These are phyloP conservation scores for Lactarius hatsudake DNA, from an alignment of 768 basidiomycete species.

Conservation along the genomic window DNA sequence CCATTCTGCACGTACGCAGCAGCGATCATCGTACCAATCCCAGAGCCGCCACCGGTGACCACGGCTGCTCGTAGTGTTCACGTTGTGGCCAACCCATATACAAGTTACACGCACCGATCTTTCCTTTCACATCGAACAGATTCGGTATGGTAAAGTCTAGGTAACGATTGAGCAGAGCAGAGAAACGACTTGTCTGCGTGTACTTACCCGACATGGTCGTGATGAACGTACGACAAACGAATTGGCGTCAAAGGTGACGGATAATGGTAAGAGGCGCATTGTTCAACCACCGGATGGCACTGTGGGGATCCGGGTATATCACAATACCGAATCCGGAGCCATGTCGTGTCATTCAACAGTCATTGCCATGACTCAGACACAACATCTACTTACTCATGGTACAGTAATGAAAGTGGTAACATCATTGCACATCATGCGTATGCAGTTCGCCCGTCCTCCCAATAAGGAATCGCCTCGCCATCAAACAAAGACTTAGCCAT, in stretches of 20 bases:
- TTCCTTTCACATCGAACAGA: constrained; percentile 27
- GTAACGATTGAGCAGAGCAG: not conserved
- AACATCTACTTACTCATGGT: not conserved
- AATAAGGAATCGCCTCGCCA: not conserved
- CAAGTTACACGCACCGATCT: constrained; percentile 19
- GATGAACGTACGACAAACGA: not conserved
- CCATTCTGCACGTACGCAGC: constrained; percentile 81
- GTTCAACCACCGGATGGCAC: not conserved
- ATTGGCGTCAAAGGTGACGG: not conserved
- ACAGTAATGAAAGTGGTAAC: too few relatives aligned
- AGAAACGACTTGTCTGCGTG: not conserved
- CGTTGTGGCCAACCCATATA: not conserved
- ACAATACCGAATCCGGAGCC: not conserved
- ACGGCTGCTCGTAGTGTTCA: constrained; percentile 46
- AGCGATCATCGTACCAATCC: constrained; percentile 84
- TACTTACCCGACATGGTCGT: constrained; percentile 10
- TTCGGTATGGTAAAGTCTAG: constrained; percentile 23
- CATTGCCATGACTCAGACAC: not conserved
- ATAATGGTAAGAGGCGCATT: not conserved
- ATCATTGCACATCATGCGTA: not conserved
- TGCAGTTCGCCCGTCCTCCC: not conserved
- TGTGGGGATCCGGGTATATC: not conserved
- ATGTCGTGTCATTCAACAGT: not conserved
- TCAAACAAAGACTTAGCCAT: not conserved
- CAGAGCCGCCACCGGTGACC: constrained; percentile 80